A percentile compares a stretch with the other conserved stretches of the same genome.
phyloP scores from a whole-genome alignment of 2,329 filamentous ascomycete genomes.

The Cladosporium oxysporum region DNA sequence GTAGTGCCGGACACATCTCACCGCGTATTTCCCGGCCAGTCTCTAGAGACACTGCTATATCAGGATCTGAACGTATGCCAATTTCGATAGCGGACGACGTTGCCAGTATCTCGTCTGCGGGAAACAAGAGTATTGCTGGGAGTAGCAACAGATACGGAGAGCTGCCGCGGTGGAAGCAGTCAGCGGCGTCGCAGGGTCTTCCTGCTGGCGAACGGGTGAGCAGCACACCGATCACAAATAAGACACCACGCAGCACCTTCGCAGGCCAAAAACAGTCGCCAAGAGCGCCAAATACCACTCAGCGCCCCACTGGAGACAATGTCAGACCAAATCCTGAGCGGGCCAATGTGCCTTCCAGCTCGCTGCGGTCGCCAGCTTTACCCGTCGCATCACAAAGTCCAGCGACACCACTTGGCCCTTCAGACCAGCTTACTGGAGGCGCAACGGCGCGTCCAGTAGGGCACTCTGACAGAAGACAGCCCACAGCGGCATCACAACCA shows the following conservation, averaged over 20 bases:
- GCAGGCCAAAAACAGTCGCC: not conserved
- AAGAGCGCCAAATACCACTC: not conserved
- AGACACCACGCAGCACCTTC: not conserved
- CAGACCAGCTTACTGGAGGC: not conserved
- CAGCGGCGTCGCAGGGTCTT: not conserved
- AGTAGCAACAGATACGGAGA: not conserved
- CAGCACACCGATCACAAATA: not conserved
- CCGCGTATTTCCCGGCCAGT: not conserved
- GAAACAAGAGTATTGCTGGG: not conserved
- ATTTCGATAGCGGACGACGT: not conserved
- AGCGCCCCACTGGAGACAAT: not conserved
- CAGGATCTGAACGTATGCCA: not conserved
- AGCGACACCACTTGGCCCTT: not conserved
- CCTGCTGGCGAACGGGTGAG: not conserved
- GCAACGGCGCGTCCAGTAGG: not conserved
- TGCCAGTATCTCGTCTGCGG: not conserved
- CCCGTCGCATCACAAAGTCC: not conserved
- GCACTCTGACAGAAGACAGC: not conserved
- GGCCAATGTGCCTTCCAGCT: not conserved
- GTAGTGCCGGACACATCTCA: slow-evolving; percentile 15
- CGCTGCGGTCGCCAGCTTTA: not conserved
- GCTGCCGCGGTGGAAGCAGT: not conserved
- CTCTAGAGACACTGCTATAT: not conserved
- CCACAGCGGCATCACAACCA: not conserved
- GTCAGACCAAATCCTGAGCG: not conserved